These are phyloP conservation scores for Ophiocordyceps australis DNA, from an alignment of 2,329 filamentous ascomycete genomes.

Conservation along the genomic window DNA sequence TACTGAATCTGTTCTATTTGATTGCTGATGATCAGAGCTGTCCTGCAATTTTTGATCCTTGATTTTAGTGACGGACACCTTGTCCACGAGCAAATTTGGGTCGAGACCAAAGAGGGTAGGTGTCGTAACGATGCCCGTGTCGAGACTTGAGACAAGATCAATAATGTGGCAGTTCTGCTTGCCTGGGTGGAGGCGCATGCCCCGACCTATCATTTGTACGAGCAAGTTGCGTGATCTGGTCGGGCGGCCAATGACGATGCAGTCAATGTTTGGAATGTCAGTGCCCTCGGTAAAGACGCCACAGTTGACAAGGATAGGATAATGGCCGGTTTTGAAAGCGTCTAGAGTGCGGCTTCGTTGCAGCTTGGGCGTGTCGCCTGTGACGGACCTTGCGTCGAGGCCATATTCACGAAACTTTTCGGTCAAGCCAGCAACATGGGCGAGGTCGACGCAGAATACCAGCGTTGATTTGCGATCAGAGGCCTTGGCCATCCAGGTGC, in stretches of 20 bases:
- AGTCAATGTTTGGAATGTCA: slow-evolving; percentile 95
- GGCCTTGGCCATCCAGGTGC: slow-evolving; percentile 71
- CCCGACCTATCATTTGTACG: slow-evolving; percentile 93
- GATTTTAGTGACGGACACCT: slow-evolving; percentile 46
- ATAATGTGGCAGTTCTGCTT: slow-evolving; percentile 90
- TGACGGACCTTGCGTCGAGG: slow-evolving; percentile 75
- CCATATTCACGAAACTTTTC: slow-evolving; percentile 58
- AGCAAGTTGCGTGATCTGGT: slow-evolving; percentile 87
- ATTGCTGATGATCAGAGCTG: slow-evolving; percentile 23
- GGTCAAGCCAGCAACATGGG: slow-evolving; percentile 61
- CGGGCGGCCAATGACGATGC: slow-evolving; percentile 70
- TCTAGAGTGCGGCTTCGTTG: slow-evolving; percentile 53
- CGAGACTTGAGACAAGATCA: slow-evolving; percentile 80
- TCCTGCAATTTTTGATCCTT: slow-evolving; percentile 31
- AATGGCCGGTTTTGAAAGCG: slow-evolving; percentile 58
- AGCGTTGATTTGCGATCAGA: slow-evolving; percentile 62
- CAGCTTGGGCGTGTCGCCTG: slow-evolving; percentile 55
- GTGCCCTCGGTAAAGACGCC: slow-evolving; percentile 95
- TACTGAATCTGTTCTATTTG: slow-evolving; percentile 1
- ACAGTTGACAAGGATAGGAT: slow-evolving; percentile 82
- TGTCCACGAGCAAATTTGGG: slow-evolving; percentile 56
- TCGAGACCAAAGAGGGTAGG: slow-evolving; percentile 89
- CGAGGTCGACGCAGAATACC: slow-evolving; percentile 84
- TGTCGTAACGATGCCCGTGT: slow-evolving; percentile 71
- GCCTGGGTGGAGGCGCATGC: slow-evolving; percentile 63